A percentile compares a stretch with the other conserved stretches of the same genome.
These are phyloP conservation scores for Cercospora zeina DNA, from an alignment of 2,329 filamentous ascomycete genomes.

Conservation along the genomic window DNA sequence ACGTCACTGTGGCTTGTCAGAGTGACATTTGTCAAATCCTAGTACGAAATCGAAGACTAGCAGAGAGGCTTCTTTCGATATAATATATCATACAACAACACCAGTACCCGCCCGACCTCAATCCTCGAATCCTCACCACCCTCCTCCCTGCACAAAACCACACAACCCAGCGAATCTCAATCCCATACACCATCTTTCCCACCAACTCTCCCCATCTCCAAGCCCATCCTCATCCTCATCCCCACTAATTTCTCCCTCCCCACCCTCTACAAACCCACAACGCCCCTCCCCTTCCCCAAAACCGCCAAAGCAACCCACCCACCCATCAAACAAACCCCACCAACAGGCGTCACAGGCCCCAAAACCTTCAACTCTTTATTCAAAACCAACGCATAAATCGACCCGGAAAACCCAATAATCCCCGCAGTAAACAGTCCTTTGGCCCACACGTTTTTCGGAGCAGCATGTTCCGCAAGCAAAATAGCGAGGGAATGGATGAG, in stretches of 20 bases:
- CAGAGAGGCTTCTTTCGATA: too few relatives aligned
- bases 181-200: neutral
- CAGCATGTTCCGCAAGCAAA: constrained; percentile 55
- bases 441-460: constrained; percentile 57
- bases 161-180: too few relatives aligned
- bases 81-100: too few relatives aligned
- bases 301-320: constrained; percentile 59
- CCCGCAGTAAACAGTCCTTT: constrained; percentile 60
- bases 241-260: too few relatives aligned
- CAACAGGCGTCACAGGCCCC: constrained; percentile 66
- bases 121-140: neutral
- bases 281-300: constrained; percentile 38
- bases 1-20: too few relatives aligned
- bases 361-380: constrained; percentile 61
- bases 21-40: too few relatives aligned
- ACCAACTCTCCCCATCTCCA: neutral
- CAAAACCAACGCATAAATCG: constrained; percentile 64
- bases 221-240: neutral
- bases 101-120: too few relatives aligned
- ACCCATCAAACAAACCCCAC: constrained; percentile 63
- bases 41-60: too few relatives aligned
- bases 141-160: neutral
- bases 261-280: constrained; percentile 17
- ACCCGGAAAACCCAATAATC: constrained; percentile 67
- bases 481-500: constrained; percentile 63